Evolutionary conservation across 176 grass and related monocot species (phyloP), one percentile per base, ranked within the genome.

Genomic region (Canna indica): DNA sequence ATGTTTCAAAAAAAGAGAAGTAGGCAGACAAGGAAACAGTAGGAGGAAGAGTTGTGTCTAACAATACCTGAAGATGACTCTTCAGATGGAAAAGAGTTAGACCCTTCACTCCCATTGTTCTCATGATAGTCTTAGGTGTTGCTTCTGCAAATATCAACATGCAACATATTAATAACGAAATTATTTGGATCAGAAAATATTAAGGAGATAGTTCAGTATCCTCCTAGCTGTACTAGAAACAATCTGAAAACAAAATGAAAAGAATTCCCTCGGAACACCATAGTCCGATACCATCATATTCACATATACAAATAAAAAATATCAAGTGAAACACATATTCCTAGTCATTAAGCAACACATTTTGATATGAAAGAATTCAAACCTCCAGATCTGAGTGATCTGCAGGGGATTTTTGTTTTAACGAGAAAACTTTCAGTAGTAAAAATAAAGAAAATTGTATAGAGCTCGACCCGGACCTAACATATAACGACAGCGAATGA

Each of bases 101-200:
- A 1, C 91, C 91, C 78, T 96, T 96, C 36, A 96, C 91, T 70
- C 88, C 88, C 88, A 96, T 96, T 82, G 91, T 96, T 74, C 91
- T 84, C 76, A 96, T 88, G 77, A 96, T 91, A 75, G 91, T 96
- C 75, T 96, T 96, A 3, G 91, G 91, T 20, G 91, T 96, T 67
- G 91, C 88, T 88, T 96, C 91, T 96, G 81, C 72, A 83, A n/a
- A 42, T 53, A 54, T 44, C 41, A n/a, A 54, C 22, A 61, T 3
- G 5, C 53, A 8, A 12, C 11, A 28, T 20, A 5, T 54, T 30
- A 44, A 76, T 46, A 67, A 32, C 63, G 64, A 5, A 31, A 46
- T 8, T 22, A 46, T 16, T 69, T 30, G 67, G 24, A 46, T 31
- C 36, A 15, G 30, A 69, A 44, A 44, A 10, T 11, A 44, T 44